A percentile compares a stretch with the other conserved stretches of the same genome.
Conservation (phyloP, 169 alveolate genomes). For the Cryptosporidium tyzzeri region DNA sequence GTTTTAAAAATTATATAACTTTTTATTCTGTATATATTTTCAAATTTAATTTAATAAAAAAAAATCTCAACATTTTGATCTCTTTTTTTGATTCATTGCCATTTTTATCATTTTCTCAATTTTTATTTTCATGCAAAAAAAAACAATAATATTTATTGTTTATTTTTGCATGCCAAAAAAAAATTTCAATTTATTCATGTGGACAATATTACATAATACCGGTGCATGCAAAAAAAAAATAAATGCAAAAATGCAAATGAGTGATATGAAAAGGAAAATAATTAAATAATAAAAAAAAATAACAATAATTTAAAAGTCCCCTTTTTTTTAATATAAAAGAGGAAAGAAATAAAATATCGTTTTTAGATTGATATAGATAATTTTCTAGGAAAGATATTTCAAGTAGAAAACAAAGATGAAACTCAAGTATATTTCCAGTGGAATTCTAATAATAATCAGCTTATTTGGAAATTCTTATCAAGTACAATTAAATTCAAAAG, state of each 20-base stretch:
- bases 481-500: slow-evolving; percentile 34
- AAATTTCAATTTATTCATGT: background rate
- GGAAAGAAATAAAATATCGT: background rate
- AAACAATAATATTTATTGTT: too few relatives aligned
- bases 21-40: background rate
- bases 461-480: slow-evolving; percentile 42
- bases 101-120: too few relatives aligned
- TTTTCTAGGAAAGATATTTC: slow-evolving; percentile 5
- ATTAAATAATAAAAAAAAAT: background rate
- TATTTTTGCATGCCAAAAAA: background rate
- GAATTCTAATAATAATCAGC: slow-evolving; percentile 17
- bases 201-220: slow-evolving; percentile 17
- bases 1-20: too few relatives aligned
- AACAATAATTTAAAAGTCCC: background rate
- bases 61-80: background rate
- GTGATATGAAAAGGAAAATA: background rate
- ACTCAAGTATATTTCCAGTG: slow-evolving; percentile 4
- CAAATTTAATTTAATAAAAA: too few relatives aligned
- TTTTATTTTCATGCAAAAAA: background rate
- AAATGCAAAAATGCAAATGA: slow-evolving; percentile 38
- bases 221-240: slow-evolving; percentile 29
- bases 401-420: slow-evolving; percentile 10
- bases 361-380: slow-evolving; percentile 26
- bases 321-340: background rate
- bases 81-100: too few relatives aligned